These are phyloP conservation scores for Paxillus involutus DNA, from an alignment of 768 basidiomycete species.

Conservation along the genomic window DNA sequence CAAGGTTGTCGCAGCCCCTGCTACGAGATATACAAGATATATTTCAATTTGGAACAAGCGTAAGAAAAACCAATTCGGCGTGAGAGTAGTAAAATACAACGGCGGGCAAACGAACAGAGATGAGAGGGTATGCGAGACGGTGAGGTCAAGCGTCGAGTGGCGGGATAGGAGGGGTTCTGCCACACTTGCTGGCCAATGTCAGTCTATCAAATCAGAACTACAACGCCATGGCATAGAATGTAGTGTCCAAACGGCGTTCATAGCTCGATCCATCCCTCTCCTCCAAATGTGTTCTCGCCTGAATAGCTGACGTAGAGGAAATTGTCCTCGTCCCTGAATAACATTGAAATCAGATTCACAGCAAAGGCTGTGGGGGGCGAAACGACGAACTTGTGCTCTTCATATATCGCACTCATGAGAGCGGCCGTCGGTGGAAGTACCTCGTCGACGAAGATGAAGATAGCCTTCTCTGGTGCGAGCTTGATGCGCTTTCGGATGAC, in stretches of 20 bases:
- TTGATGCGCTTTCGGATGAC: conserved; percentile 99
- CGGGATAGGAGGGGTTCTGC: conserved; percentile 11
- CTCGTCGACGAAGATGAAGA: conserved; percentile 99
- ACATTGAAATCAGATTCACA: conserved; percentile 25
- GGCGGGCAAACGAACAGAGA: conserved; percentile 20
- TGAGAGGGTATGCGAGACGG: conserved; percentile 27
- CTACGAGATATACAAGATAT: conserved; percentile 13
- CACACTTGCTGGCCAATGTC: conserved; percentile 26
- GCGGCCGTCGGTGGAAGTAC: conserved; percentile 97
- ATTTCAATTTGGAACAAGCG: conserved; percentile 16
- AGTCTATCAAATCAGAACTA: conserved; percentile 26
- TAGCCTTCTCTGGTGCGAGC: conserved; percentile 98
- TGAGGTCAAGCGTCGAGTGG: conserved; percentile 7
- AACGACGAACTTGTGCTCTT: conserved; percentile 92
- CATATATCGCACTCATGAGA: conserved; percentile 98
- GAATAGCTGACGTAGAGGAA: conserved; percentile 99
- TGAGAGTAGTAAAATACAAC: conserved; percentile 28
- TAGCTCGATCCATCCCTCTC: conserved; percentile 32
- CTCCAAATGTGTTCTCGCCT: conserved; percentile 95
- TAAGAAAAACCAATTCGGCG: conserved; percentile 5
- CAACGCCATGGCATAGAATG: conserved; percentile 21
- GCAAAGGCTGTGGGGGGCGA: conserved; percentile 1
- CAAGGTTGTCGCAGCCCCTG: background rate
- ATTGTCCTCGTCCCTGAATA: conserved; percentile 90
- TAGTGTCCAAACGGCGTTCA: conserved; percentile 20